These are phyloP conservation scores for Pseudogymnoascus sp. DNA, from an alignment of 2,329 filamentous ascomycete species.

Conservation along the genomic window DNA sequence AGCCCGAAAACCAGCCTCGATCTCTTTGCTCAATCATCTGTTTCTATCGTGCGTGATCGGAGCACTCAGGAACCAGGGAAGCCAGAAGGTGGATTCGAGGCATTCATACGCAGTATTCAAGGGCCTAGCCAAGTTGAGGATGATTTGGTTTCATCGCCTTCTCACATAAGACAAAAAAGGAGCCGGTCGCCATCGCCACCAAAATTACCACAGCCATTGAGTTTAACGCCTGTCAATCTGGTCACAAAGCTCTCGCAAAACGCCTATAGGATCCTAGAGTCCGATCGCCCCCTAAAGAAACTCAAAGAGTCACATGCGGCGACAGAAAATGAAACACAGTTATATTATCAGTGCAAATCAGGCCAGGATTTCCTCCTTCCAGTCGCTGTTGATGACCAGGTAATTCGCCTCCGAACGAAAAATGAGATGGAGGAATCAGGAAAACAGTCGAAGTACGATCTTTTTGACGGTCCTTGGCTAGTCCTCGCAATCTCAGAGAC, in stretches of 20 bases:
- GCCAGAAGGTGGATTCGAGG: not conserved
- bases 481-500: conserved; percentile 2
- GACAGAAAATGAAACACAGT: not conserved
- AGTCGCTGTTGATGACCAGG: not conserved
- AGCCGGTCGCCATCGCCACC: not conserved
- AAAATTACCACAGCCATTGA: not conserved
- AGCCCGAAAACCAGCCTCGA: not conserved
- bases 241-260: not conserved
- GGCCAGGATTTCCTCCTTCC: not conserved
- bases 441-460: conserved; percentile 5
- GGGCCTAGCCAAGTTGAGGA: not conserved
- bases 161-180: not conserved
- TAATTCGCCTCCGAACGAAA: not conserved
- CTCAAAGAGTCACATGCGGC: not conserved
- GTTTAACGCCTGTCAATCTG: not conserved
- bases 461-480: conserved; percentile 9
- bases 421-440: conserved; percentile 1
- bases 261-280: not conserved
- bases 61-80: not conserved
- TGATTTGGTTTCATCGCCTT: not conserved
- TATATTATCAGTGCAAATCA: conserved; percentile 1
- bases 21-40: not conserved
- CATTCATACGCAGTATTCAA: not conserved
- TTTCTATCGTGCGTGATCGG: not conserved
- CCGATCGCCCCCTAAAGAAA: not conserved